Evolutionary conservation across 495 filamentous ascomycete species (phyloP), one percentile per base, ranked within the genome.

Genomic region (Penicillium turbatum): DNA sequence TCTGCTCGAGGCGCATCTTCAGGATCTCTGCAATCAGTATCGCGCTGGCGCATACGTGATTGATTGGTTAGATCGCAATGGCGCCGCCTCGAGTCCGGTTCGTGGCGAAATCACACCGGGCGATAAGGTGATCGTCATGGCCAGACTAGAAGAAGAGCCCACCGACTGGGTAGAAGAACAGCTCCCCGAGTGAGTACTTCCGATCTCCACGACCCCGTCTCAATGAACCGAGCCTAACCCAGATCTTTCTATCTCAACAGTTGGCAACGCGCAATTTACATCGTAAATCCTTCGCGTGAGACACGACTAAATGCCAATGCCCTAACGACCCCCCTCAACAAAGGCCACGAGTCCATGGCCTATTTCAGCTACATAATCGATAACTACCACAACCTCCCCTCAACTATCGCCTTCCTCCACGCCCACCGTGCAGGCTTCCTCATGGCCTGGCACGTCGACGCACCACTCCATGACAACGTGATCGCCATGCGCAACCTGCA

Each of bases 281-380:
- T 80, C 40, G 85, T 80, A 48, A 82, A 90, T 55, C 80, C 85
- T 42, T 75, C 80, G 10, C 63, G 53, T 1, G 78, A 77, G 6
- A 69, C 69, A 12, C 70, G 75, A 76, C 27, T 79, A 72, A 13
- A 79, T 70, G 47, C 51, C 12, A 17, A 58, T 5, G 45, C 51
- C 13, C 69, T 73, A 55, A 77, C 62, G 48, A 77, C 66, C 0
- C 60, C 64, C 11, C n/a, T 60, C 10, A 88, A 88, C 60, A 90
- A 90, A 69, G 87, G 87, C 39, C 82, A 89, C 57, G 87, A 92
- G 65, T 84, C 82, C 9, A 84, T 89, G 78, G 78, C 83, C 27
- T 91, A 91, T 65, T 73, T 88, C 12, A 84, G 79, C 42, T 89
- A 87, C 64, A 75, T 91, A 53, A 82, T 87, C 57, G 83, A 89